These are phyloP conservation scores for Reutealis trisperma DNA, from an alignment of 345 rosid species.

Conservation along the genomic window DNA sequence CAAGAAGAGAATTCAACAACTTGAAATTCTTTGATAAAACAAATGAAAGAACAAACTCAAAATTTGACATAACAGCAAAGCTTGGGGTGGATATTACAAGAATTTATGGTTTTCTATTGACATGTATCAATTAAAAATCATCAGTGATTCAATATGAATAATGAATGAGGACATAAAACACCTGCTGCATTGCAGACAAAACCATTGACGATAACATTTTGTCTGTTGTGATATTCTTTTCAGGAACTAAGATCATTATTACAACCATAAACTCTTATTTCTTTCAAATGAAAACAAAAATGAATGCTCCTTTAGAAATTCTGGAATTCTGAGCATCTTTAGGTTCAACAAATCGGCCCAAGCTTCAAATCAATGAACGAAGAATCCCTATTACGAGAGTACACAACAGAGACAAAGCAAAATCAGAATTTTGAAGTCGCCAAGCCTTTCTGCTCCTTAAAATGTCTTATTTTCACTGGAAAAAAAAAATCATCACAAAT, in stretches of 20 bases:
- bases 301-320: constrained; percentile 5
- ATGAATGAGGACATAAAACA: too few species aligned
- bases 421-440: too few species aligned
- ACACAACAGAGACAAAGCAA: constrained; percentile 30
- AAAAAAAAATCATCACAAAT: too few species aligned
- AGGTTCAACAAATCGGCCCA: constrained; percentile 49
- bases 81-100: neutral
- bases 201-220: constrained; percentile 57
- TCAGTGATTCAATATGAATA: neutral
- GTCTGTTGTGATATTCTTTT: constrained; percentile 61
- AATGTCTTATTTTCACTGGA: too few species aligned
- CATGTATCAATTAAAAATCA: neutral
- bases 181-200: constrained; percentile 63
- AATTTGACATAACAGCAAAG: neutral
- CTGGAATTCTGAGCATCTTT: constrained; percentile 30
- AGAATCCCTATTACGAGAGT: constrained; percentile 40
- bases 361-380: constrained; percentile 65
- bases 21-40: neutral
- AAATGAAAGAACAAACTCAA: neutral
- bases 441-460: too few species aligned
- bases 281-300: neutral
- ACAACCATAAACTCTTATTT: constrained; percentile 46
- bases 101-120: neutral
- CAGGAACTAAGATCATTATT: constrained; percentile 47
- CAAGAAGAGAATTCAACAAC: constrained; percentile 1